These are phyloP conservation scores for Verticillium isaacii DNA, from an alignment of 2,329 filamentous ascomycete species.

Conservation along the genomic window DNA sequence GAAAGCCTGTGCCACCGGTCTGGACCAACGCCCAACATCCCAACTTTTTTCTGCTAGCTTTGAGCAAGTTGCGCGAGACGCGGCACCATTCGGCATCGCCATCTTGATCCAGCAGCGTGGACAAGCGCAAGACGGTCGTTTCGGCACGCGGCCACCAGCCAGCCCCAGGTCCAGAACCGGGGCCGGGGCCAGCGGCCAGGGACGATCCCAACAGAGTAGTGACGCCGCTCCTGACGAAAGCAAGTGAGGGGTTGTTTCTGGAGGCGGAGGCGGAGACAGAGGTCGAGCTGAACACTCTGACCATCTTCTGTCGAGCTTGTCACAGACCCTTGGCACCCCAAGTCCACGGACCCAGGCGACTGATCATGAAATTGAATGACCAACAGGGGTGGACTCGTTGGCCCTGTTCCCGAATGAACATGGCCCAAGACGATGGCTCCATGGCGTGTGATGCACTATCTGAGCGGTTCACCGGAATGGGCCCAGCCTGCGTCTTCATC, in stretches of 20 bases:
- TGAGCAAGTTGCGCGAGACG: neutral
- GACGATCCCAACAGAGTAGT: neutral
- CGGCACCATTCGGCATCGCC: neutral
- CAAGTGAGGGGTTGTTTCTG: neutral
- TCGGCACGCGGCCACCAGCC: neutral
- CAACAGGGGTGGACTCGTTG: neutral
- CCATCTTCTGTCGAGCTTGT: neutral
- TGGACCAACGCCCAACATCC: neutral
- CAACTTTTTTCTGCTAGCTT: neutral
- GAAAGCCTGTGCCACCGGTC: neutral
- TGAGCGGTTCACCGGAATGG: neutral
- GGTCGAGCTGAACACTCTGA: neutral
- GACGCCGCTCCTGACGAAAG: neutral
- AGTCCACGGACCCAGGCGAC: neutral
- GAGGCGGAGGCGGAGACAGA: neutral
- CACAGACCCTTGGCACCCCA: neutral
- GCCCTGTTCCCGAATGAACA: neutral
- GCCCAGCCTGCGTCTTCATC: neutral
- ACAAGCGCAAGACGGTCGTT: neutral
- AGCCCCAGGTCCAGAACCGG: neutral
- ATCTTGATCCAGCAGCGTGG: neutral
- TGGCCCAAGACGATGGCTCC: neutral
- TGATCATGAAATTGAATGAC: neutral
- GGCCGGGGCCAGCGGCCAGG: neutral
- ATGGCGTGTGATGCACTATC: neutral